phyloP scores from a whole-genome alignment of 2,329 filamentous ascomycete genomes.

The Talaromyces rugulosus region DNA sequence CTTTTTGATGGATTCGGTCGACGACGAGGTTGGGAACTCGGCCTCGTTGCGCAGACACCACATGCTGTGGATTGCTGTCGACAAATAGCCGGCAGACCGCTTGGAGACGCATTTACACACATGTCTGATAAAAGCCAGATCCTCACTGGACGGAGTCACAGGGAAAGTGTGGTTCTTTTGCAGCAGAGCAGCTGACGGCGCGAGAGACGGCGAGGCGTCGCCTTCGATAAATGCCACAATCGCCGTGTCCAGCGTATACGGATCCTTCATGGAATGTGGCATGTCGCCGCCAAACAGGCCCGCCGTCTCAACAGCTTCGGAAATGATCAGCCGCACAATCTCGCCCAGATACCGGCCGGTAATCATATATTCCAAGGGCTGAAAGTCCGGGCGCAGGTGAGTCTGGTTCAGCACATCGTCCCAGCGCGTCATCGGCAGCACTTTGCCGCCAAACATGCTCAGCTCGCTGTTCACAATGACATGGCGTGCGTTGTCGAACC shows the following conservation, averaged over 20 bases:
- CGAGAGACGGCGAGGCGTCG: conserved; percentile 35
- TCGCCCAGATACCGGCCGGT: conserved; percentile 62
- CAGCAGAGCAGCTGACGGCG: conserved; percentile 42
- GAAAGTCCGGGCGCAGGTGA: conserved; percentile 58
- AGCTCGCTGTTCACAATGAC: conserved; percentile 64
- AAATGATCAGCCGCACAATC: conserved; percentile 57
- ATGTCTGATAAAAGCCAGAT: conserved; percentile 53
- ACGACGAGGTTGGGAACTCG: conserved; percentile 33
- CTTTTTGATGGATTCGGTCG: conserved; percentile 19
- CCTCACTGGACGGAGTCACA: conserved; percentile 42
- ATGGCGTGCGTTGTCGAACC: conserved; percentile 54
- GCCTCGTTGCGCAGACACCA: conserved; percentile 53
- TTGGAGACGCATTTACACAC: conserved; percentile 52
- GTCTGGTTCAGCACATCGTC: conserved; percentile 56
- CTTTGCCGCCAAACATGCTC: conserved; percentile 59
- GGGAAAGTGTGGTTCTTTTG: conserved; percentile 49
- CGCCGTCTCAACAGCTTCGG: conserved; percentile 55
- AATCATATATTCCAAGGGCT: conserved; percentile 62
- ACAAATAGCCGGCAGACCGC: conserved; percentile 60
- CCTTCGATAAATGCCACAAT: conserved; percentile 56
- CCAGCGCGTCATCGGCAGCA: conserved; percentile 58
- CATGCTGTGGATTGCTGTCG: conserved; percentile 59
- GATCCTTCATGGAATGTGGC: conserved; percentile 51
- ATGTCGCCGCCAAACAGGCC: conserved; percentile 55
- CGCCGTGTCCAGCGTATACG: conserved; percentile 58